Evolutionary conservation across 306 rosid genomes (phyloP), one percentile per base, ranked within the genome.

Genomic region (Echinosophora koreensis): DNA sequence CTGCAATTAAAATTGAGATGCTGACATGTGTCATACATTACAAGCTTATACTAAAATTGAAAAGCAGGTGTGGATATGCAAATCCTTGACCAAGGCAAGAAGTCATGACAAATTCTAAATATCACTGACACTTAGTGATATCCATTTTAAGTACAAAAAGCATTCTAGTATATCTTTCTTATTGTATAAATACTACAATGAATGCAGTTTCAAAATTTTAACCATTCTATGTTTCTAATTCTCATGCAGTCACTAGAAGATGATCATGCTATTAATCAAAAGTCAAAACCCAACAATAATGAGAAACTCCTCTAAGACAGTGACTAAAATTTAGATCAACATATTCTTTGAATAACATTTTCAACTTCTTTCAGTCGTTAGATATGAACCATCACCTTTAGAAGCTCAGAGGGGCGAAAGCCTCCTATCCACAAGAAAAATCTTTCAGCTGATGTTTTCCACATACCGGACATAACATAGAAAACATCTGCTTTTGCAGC

Each of bases 351-450:
- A 38, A 82, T 8, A 11, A 64, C 42, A 57, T 57, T 47, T 15
- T 38, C 27, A 66, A 18, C 28, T 54, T 41, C 28, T 12, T 61
- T 52, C 28, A 60, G 34, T 42, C 51, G 12, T 59, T 34, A 61
- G 64, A 58, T 65, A 37, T 58, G 77, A 82, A 63, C 8, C 15
- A 38, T 85, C 74, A 96, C 99, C 98, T 91, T 90, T 38, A 96
- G 93, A 66, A 89, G 88, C 84, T 96, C 97, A 47, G 99, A 96
- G 64, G 99, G 99, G 38, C 99, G 98, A 84, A 88, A 89, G 74
- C 99, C 99, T 81, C 99, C 99, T 7, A 96, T 96, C 99, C 99
- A 96, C 47, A 83, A 81, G 92, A 96, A 91, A 81, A 96, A 89
- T 63, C 92, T 81, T 82, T 96, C 99, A 4, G 96, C 94, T 32